Evolutionary conservation across 805 yeast genomes (phyloP).

Genomic region (Candida nonsorbophila): DNA sequence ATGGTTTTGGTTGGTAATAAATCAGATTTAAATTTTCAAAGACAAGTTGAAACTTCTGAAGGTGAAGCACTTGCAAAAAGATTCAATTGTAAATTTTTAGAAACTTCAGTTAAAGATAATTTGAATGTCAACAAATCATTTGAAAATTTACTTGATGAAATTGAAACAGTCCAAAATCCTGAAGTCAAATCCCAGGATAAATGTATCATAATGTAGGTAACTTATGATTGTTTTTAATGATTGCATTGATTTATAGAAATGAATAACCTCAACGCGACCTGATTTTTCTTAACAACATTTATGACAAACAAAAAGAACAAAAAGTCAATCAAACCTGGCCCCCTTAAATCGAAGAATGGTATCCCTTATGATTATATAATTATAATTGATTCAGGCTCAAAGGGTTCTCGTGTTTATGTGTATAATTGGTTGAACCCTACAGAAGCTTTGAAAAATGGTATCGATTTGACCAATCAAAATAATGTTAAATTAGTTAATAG

Average conservation of each 20-base stretch:
- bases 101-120: slow-evolving; percentile 46
- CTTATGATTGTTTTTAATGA: slow-evolving; percentile 2
- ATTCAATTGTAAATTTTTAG: slow-evolving; percentile 42
- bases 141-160: slow-evolving; percentile 49
- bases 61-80: slow-evolving; percentile 37
- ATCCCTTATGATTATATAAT: slow-evolving; percentile 57
- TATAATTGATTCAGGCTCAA: slow-evolving; percentile 62
- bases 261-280: not conserved
- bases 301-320: slow-evolving; percentile 3
- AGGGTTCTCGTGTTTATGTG: slow-evolving; percentile 57
- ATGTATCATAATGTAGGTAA: slow-evolving; percentile 39
- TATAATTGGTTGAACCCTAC: slow-evolving; percentile 50
- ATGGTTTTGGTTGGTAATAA: slow-evolving; percentile 66
- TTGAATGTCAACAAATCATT: slow-evolving; percentile 48
- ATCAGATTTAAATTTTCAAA: slow-evolving; percentile 55
- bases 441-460: slow-evolving; percentile 17
- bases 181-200: slow-evolving; percentile 41
- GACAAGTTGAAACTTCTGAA: slow-evolving; percentile 59
- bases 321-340: slow-evolving; percentile 18
- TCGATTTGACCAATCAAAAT: slow-evolving; percentile 9
- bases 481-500: slow-evolving; percentile 9
- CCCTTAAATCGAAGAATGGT: slow-evolving; percentile 33
- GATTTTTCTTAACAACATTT: too few species aligned
- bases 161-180: slow-evolving; percentile 60
- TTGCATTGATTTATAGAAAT: slow-evolving; percentile 1